Evolutionary conservation across 23 red algal genomes (phyloP).

Genomic region (Cyanidiococcus yangmingshanensis): DNA sequence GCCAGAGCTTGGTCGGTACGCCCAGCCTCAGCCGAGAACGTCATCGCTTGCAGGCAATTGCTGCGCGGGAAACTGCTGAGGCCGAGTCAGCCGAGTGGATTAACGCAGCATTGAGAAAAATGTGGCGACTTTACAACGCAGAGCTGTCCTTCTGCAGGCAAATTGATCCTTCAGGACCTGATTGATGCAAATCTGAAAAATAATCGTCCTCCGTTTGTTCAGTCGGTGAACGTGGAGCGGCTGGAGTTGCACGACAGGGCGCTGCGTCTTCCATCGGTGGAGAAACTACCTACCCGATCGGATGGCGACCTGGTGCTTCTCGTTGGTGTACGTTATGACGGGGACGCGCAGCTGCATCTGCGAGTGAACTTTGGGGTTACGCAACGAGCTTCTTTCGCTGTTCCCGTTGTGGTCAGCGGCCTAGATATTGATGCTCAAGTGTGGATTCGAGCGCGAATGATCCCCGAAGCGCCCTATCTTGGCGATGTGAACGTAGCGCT

Average conservation of each 20-base stretch:
- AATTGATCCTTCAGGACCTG: slow-evolving; percentile 21
- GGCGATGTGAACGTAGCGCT: slow-evolving; percentile 23
- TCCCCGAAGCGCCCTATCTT: slow-evolving; percentile 20
- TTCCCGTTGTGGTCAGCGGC: slow-evolving; percentile 31
- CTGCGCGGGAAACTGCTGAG: slow-evolving; percentile 14
- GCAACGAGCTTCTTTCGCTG: not conserved
- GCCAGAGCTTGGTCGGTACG: not conserved
- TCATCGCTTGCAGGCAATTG: not conserved
- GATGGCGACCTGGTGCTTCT: slow-evolving; percentile 27
- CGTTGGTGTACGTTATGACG: slow-evolving; percentile 27
- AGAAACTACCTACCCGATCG: slow-evolving; percentile 23
- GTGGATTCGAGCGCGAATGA: slow-evolving; percentile 23
- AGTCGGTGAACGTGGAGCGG: slow-evolving; percentile 24
- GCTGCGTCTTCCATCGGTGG: slow-evolving; percentile 18
- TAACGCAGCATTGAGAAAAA: slow-evolving; percentile 20
- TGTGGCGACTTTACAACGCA: slow-evolving; percentile 25
- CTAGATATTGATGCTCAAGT: slow-evolving; percentile 30
- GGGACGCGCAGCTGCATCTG: slow-evolving; percentile 21
- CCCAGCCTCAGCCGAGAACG: not conserved
- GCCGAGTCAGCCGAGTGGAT: slow-evolving; percentile 30
- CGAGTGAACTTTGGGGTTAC: slow-evolving; percentile 19
- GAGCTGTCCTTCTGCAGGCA: not conserved
- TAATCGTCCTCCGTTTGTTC: slow-evolving; percentile 21
- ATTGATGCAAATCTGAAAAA: slow-evolving; percentile 16
- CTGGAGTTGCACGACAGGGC: slow-evolving; percentile 22